Percentiles rank a stretch among this genome's conserved stretches.
phyloP scores from a whole-genome alignment of 2,329 filamentous ascomycete genomes.

The Penicillium sp. region DNA sequence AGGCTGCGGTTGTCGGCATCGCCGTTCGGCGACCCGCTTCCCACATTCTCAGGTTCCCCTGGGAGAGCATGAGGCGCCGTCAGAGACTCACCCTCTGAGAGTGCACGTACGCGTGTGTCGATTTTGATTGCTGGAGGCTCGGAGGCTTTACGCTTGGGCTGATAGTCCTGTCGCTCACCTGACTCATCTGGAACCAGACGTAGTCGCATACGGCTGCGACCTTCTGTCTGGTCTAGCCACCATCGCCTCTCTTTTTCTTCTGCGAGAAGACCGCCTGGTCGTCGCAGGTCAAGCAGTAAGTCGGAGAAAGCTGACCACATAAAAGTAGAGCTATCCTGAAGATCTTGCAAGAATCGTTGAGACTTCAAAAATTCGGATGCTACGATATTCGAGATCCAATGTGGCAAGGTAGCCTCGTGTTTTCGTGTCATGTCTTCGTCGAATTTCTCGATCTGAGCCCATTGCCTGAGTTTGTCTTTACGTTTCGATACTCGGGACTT shows the following conservation, averaged over 20 bases:
- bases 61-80: slow-evolving; percentile 34
- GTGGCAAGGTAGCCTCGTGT: slow-evolving; percentile 82
- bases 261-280: slow-evolving; percentile 78
- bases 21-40: slow-evolving; percentile 29
- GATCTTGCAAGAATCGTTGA: slow-evolving; percentile 83
- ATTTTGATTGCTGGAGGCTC: slow-evolving; percentile 48
- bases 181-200: slow-evolving; percentile 77
- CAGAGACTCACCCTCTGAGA: slow-evolving; percentile 44
- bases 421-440: slow-evolving; percentile 70
- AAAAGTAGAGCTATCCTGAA: slow-evolving; percentile 83
- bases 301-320: slow-evolving; percentile 71
- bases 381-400: slow-evolving; percentile 96
- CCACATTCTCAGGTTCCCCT: slow-evolving; percentile 33
- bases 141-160: slow-evolving; percentile 75
- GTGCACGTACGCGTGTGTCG: slow-evolving; percentile 43
- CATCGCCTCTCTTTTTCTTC: slow-evolving; percentile 66
- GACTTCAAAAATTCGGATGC: slow-evolving; percentile 88
- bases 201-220: slow-evolving; percentile 89
- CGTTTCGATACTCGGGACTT: slow-evolving; percentile 68
- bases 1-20: slow-evolving; percentile 40
- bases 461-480: slow-evolving; percentile 76
- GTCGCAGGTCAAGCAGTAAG: slow-evolving; percentile 72
- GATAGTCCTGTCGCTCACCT: slow-evolving; percentile 68
- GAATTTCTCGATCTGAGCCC: slow-evolving; percentile 67
- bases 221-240: slow-evolving; percentile 94